phyloP scores from a whole-genome alignment of 306 rosid genomes.

The Citrullus amarus region DNA sequence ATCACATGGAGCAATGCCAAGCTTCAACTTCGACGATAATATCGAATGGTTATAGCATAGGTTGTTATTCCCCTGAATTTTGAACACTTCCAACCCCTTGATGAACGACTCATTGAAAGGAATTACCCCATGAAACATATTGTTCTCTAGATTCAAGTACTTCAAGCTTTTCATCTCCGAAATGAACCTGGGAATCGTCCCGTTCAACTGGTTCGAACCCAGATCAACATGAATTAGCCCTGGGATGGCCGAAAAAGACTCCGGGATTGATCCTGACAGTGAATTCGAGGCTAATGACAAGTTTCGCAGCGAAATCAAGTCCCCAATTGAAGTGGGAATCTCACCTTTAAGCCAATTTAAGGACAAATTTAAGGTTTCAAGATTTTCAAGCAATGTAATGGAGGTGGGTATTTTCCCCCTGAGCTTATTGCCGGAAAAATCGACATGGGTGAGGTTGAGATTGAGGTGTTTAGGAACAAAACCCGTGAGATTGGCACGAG shows the following conservation, averaged over 20 bases:
- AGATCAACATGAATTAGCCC: constrained; percentile 63
- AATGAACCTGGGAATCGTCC: constrained; percentile 73
- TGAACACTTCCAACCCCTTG: constrained; percentile 43
- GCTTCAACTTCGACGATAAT: constrained; percentile 72
- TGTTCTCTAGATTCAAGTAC: constrained; percentile 74
- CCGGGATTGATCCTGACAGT: constrained; percentile 73
- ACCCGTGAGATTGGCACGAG: constrained; percentile 72
- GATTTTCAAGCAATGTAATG: constrained; percentile 46
- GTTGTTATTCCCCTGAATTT: constrained; percentile 52
- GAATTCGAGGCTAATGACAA: constrained; percentile 63
- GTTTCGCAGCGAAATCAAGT: constrained; percentile 49
- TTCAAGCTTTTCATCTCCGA: constrained; percentile 56
- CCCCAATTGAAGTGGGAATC: constrained; percentile 62
- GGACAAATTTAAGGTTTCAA: constrained; percentile 53
- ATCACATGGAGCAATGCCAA: constrained; percentile 83
- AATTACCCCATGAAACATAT: constrained; percentile 59
- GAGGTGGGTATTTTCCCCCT: constrained; percentile 54
- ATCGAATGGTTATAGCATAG: constrained; percentile 70
- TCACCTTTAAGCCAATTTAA: constrained; percentile 45
- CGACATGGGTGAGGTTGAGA: constrained; percentile 64
- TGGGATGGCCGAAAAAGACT: constrained; percentile 61
- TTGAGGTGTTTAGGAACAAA: constrained; percentile 43
- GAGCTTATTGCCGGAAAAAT: constrained; percentile 60
- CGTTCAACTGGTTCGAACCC: constrained; percentile 80
- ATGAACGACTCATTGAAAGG: constrained; percentile 67